Evolutionary conservation across 1,139 yeast genomes (phyloP), one percentile per base, ranked within the genome.

Genomic region (Suhomyces yuchorum): DNA sequence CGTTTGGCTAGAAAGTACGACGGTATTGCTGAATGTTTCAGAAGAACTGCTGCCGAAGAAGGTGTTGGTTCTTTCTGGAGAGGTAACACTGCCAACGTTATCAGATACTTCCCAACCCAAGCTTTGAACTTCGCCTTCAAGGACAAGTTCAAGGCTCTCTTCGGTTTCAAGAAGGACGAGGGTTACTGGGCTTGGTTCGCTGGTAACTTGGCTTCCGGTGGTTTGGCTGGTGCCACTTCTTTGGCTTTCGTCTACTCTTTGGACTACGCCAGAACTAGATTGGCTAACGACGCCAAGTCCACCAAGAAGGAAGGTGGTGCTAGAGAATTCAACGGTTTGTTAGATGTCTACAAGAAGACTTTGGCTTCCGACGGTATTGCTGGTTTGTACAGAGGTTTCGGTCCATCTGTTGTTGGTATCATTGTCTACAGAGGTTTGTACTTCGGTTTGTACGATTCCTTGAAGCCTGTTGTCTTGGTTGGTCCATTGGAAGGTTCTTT

Each of bases 361-460:
- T 73, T 75, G 64, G 78, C 78, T 64, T 63, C 80, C 54, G 80
- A 75, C 63, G 80, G 80, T 75, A 73, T 75, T 70, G 80, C 80
- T 56, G 80, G 80, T 74, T 74, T 75, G 67, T 75, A 75, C 75
- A 75, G 80, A 75, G 80, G 80, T 73, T 75, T 75, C 76, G 79
- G 79, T 70, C 79, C 80, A 62, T 75, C 80, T 55, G 80, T 75
- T 61, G 54, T 75, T 57, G 80, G 80, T 73, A 75, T 75, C 60
- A 61, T 75, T 73, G 80, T 74, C 65, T 75, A 75, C 78, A 75
- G 80, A 75, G 80, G 80, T 73, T 71, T 75, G 63, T 75, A 75
- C 75, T 75, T 75, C 68, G 80, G 80, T 72, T 70, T 75, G 64
- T 75, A 75, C 71, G 80, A 75, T 67, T 75, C 80, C 61, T 70